Conservation (phyloP, 1,284 basidiomycete genomes). For the Coniferiporia sulphurascens region DNA sequence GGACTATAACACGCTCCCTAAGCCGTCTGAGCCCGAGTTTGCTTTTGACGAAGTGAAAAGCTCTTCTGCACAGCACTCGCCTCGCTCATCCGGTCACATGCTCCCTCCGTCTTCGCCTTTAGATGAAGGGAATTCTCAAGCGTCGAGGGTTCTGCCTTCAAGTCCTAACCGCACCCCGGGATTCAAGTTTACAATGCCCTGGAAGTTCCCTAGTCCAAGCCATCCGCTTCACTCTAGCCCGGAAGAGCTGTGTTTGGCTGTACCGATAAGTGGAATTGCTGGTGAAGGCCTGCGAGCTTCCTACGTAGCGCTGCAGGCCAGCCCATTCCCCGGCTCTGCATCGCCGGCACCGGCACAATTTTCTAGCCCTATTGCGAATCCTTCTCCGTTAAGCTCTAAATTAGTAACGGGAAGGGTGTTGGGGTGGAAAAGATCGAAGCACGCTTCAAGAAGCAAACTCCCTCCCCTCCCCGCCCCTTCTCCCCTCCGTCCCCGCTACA, state of each 20-base stretch:
- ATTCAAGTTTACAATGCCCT: constrained; percentile 8
- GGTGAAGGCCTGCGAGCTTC: constrained; percentile 14
- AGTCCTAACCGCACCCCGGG: constrained; percentile 2
- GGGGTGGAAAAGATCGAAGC: constrained; percentile 12
- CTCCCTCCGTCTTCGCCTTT: constrained; percentile 14
- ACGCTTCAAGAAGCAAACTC: constrained; percentile 1
- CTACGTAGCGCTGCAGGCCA: constrained; percentile 16
- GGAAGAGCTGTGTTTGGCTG: constrained; percentile 15
- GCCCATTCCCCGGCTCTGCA: constrained; percentile 8
- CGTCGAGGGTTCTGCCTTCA: neutral
- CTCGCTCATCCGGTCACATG: neutral
- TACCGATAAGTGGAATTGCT: constrained; percentile 15
- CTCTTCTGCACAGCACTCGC: neutral
- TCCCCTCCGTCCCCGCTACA: constrained; percentile 10
- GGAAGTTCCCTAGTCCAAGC: constrained; percentile 18
- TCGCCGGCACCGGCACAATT: constrained; percentile 1
- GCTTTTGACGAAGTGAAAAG: neutral
- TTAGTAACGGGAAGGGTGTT: constrained; percentile 14
- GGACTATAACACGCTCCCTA: neutral
- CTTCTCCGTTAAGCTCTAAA: constrained; percentile 16
- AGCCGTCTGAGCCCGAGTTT: constrained; percentile 3
- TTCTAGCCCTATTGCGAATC: constrained; percentile 13
- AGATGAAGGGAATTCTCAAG: neutral
- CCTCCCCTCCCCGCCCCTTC: constrained; percentile 12
- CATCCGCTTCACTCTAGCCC: constrained; percentile 16